Evolutionary conservation across 805 yeast species (phyloP).

Genomic region (Millerozyma acaciae): DNA sequence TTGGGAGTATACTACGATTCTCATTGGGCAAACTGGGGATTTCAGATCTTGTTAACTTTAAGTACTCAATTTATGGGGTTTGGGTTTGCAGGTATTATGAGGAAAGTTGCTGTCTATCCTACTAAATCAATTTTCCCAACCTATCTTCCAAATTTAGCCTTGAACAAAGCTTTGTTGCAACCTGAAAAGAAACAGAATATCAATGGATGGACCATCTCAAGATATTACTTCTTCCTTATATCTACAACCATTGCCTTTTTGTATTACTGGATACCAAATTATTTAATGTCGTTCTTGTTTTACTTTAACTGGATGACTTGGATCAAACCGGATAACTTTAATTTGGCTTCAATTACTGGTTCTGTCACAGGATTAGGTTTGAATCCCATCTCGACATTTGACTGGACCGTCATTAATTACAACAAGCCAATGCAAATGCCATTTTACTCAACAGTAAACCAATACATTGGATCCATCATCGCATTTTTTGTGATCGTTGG

Average conservation of each 20-base stretch:
- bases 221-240: constrained; percentile 25
- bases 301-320: constrained; percentile 52
- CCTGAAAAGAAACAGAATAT: constrained; percentile 24
- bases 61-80: constrained; percentile 27
- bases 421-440: constrained; percentile 18
- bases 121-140: constrained; percentile 52
- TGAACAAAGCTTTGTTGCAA: constrained; percentile 24
- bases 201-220: constrained; percentile 29
- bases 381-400: constrained; percentile 45
- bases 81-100: constrained; percentile 27
- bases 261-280: constrained; percentile 44
- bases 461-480: constrained; percentile 20
- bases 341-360: constrained; percentile 46
- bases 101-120: constrained; percentile 45
- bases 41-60: constrained; percentile 16
- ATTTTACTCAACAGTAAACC: constrained; percentile 20
- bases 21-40: constrained; percentile 7
- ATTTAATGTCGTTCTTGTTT: constrained; percentile 36
- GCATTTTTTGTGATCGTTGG: constrained; percentile 23
- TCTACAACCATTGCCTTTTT: constrained; percentile 23
- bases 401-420: constrained; percentile 21
- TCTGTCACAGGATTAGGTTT: constrained; percentile 42
- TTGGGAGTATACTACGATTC: constrained; percentile 3
- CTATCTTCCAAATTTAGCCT: constrained; percentile 25
- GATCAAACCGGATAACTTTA: constrained; percentile 48